phyloP scores from a whole-genome alignment of 1,139 yeast genomes.

The Yamadazyma conglobata region DNA sequence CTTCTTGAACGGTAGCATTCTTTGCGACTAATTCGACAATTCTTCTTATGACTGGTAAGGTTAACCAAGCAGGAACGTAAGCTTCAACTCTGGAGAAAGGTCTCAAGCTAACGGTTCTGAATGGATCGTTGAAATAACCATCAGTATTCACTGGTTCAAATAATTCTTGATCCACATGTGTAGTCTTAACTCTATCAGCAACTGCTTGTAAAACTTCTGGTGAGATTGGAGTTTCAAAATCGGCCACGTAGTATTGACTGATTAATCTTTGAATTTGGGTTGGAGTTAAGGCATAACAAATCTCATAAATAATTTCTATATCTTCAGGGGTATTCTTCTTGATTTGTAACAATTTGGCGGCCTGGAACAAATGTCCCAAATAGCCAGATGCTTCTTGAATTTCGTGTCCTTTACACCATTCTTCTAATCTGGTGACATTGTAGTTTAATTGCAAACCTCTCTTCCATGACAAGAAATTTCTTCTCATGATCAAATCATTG shows the following conservation, averaged over 20 bases:
- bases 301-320: conserved; percentile 88
- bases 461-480: conserved; percentile 95
- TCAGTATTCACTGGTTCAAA: conserved; percentile 68
- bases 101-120: conserved; percentile 80
- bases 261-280: conserved; percentile 91
- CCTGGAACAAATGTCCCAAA: conserved; percentile 86
- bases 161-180: conserved; percentile 60
- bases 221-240: conserved; percentile 91
- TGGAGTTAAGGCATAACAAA: conserved; percentile 91
- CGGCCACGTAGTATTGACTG: conserved; percentile 87
- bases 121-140: conserved; percentile 86
- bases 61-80: conserved; percentile 93
- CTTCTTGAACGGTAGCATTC: conserved; percentile 56
- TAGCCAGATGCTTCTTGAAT: conserved; percentile 87
- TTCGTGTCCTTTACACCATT: conserved; percentile 97
- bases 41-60: conserved; percentile 82
- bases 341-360: conserved; percentile 88
- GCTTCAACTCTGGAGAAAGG: conserved; percentile 90
- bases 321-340: conserved; percentile 89
- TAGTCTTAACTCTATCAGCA: conserved; percentile 75
- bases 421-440: conserved; percentile 93
- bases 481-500: conserved; percentile 92
- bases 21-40: conserved; percentile 87
- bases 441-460: conserved; percentile 96
- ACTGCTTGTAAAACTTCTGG: conserved; percentile 79